These are phyloP conservation scores for Collariella sp. DNA, from an alignment of 495 filamentous ascomycete species.

Conservation along the genomic window DNA sequence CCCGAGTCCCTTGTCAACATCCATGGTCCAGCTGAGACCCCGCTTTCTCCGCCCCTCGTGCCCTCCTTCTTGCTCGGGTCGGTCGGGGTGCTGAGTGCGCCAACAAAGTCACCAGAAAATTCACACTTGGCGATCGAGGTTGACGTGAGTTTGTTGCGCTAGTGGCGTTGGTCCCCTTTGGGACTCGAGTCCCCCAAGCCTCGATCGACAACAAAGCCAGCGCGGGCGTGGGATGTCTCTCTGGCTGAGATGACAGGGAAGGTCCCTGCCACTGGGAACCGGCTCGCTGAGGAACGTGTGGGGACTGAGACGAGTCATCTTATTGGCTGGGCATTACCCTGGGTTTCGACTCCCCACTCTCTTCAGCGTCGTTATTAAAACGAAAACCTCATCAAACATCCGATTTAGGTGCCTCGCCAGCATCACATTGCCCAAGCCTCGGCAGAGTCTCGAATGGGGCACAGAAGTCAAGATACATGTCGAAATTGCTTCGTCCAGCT, in stretches of 20 bases:
- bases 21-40: neutral
- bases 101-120: neutral
- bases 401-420: neutral
- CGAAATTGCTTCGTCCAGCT: no score
- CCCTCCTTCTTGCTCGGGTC: neutral
- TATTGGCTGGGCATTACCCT: constrained; percentile 5
- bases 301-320: constrained; percentile 4
- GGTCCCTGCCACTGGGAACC: constrained; percentile 1
- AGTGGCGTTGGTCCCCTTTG: neutral
- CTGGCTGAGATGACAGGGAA: constrained; percentile 5
- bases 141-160: neutral
- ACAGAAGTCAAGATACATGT: neutral
- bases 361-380: neutral
- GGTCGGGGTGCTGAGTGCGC: no score
- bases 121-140: neutral
- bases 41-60: constrained; percentile 4
- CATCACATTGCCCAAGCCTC: neutral
- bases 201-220: constrained; percentile 4
- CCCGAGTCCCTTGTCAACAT: neutral
- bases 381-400: constrained; percentile 1
- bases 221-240: constrained; percentile 12
- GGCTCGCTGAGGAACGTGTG: constrained; percentile 5
- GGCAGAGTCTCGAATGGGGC: neutral
- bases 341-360: neutral
- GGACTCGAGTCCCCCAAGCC: neutral